These are phyloP conservation scores for Trapa incisa DNA, from an alignment of 345 rosid genomes.

Conservation along the genomic window DNA sequence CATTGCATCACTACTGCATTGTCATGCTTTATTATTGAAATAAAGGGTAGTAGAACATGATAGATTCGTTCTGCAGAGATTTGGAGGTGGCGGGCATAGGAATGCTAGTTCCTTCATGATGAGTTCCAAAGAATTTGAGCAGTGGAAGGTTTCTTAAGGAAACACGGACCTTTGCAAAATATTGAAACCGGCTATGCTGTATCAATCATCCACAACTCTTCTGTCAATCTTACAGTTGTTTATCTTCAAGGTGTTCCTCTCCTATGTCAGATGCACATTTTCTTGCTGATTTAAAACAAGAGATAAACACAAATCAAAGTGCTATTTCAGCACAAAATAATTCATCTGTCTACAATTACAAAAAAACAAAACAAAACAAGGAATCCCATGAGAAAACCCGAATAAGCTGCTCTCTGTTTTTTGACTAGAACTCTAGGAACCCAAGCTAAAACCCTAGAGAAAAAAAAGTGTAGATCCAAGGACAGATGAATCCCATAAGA, in stretches of 20 bases:
- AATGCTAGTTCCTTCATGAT: slow-evolving; percentile 67
- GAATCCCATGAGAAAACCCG: neutral
- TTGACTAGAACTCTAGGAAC: neutral
- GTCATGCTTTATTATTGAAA: neutral
- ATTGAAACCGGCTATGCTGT: neutral
- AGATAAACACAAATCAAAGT: no score
- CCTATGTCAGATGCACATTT: neutral
- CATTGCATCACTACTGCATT: neutral
- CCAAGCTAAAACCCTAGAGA: neutral
- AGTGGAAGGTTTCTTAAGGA: slow-evolving; percentile 29
- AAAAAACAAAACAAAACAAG: no score
- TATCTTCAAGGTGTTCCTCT: no score
- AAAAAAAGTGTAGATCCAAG: neutral
- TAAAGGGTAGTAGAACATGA: neutral
- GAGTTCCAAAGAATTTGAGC: slow-evolving; percentile 30
- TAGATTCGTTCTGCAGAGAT: slow-evolving; percentile 20
- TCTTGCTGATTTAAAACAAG: neutral
- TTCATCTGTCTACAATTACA: neutral
- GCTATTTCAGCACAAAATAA: neutral
- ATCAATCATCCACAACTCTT: neutral
- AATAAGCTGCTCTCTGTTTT: neutral
- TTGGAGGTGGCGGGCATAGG: slow-evolving; percentile 62
- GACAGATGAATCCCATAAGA: neutral
- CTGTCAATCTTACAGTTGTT: no score
- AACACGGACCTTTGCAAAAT: neutral